Evolutionary conservation across 306 rosid species (phyloP).

Genomic region (Herpetospermum pedunculosum): DNA sequence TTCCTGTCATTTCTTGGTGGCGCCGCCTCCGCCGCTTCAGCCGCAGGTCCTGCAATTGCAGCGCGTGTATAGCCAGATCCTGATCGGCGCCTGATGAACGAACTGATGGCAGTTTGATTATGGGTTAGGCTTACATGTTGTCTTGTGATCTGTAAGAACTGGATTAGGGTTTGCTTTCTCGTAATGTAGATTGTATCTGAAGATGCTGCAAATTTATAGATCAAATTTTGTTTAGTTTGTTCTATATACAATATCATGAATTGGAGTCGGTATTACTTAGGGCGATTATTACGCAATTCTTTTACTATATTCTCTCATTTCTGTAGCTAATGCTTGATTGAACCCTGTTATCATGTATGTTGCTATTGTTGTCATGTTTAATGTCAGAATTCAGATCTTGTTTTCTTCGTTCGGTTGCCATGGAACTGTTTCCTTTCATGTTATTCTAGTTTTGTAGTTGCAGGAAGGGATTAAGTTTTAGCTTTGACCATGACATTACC

Average conservation of each 20-base stretch:
- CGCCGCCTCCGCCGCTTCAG: conserved; percentile 50
- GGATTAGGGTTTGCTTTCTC: conserved; percentile 1
- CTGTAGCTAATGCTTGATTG: not conserved
- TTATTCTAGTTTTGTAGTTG: not conserved
- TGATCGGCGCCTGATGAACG: conserved; percentile 6
- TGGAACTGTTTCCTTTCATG: not conserved
- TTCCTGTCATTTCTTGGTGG: conserved; percentile 83
- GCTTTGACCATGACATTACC: too few relatives aligned
- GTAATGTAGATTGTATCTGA: conserved; percentile 19
- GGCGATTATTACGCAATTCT: conserved; percentile 5
- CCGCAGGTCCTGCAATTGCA: conserved; percentile 41
- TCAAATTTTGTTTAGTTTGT: not conserved
- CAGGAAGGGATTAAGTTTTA: too few relatives aligned
- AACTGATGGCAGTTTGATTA: conserved; percentile 32
- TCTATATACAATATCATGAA: not conserved
- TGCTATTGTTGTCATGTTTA: not conserved
- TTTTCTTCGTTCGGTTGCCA: not conserved
- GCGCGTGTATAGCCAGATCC: conserved; percentile 43
- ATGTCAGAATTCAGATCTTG: not conserved
- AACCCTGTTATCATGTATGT: not conserved
- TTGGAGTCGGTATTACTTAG: not conserved
- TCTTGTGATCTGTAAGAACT: not conserved
- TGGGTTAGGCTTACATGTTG: conserved; percentile 1
- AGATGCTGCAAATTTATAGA: not conserved
- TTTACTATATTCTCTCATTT: not conserved